Conservation (phyloP, 1,284 basidiomycete species). For the Pseudozyma flocculosa region DNA sequence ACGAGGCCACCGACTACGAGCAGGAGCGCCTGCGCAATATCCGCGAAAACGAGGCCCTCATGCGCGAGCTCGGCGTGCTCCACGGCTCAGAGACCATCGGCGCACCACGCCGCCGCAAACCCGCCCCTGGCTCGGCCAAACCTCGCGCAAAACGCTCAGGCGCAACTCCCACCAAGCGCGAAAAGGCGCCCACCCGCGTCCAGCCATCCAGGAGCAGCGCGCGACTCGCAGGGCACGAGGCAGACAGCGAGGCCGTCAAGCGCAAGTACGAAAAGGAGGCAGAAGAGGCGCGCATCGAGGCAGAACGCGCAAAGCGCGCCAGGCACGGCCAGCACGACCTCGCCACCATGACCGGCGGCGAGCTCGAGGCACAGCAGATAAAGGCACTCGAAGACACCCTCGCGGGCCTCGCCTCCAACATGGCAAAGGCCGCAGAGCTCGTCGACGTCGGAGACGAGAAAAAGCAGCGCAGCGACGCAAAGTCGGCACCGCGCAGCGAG, state of each 20-base stretch:
- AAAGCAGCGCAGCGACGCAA: constrained; percentile 5
- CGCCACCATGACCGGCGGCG: constrained; percentile 24
- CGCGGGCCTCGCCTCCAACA: constrained; percentile 10
- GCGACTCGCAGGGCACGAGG: constrained; percentile 37
- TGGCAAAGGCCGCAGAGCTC: constrained; percentile 15
- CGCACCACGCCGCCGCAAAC: constrained; percentile 1
- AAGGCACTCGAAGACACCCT: constrained; percentile 21
- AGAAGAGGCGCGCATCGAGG: constrained; percentile 23
- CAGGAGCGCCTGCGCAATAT: constrained; percentile 51
- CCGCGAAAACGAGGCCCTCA: constrained; percentile 48
- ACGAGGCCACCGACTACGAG: constrained; percentile 42
- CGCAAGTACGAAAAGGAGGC: constrained; percentile 43
- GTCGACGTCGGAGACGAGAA: constrained; percentile 24
- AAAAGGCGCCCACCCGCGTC: constrained; percentile 19
- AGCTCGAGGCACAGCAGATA: constrained; percentile 24
- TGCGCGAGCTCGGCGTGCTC: constrained; percentile 48
- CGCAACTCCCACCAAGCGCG: constrained; percentile 14
- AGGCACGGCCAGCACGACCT: constrained; percentile 42
- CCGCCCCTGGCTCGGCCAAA: too few relatives aligned
- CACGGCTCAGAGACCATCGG: constrained; percentile 37
- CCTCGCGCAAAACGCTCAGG: not conserved
- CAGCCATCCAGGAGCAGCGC: constrained; percentile 39
- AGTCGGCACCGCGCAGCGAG: constrained; percentile 14
- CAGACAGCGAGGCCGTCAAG: constrained; percentile 39
- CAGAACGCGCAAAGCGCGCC: constrained; percentile 37